Base-by-base conservation (phyloP, 805 yeast species). In the Pichia deserticola region DNA sequence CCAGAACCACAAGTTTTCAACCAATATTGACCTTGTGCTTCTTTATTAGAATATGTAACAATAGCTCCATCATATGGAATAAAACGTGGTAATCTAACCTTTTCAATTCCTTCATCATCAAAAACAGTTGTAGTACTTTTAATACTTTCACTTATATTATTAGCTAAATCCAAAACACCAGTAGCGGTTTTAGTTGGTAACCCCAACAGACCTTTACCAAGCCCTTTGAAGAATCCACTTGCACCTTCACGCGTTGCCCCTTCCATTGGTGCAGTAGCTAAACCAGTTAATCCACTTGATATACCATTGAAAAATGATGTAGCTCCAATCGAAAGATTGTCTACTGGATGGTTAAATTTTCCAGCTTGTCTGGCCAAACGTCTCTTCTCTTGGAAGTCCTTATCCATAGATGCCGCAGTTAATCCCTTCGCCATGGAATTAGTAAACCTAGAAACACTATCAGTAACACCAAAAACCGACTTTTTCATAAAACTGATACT, bases 161-260 rank as follows among this genome's bases (percentile, higher is more conserved):
- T 85, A 0, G 98, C 96, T 54, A 95, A 73, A 63, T 93, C 99
- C 56, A 93, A 83, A 28, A 93, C 64, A 11, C 99, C 99, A 57
- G 92, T 89, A 0, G 97, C 96, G 0, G 98, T 88, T 70, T 93
- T 93, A 0, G 99, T 90, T 0, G 99, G 99, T 33, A 95, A 69
- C 0, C 99, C 99, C 50, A 93, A 79, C n/a, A 95, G 61, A 11
- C 99, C 99, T 60, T 84, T 86, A 5, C 99, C 99, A 4, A 93
- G 62, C 1, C 99, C 99, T 62, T 83, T 88, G 69, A 93, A 80
- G 64, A 93, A 92, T 0, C 99, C 99, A 4, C 82, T 71, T 0
- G 98, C 81, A 5, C 99, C 99, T 37, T 84, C 95, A 48, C 78
- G 74, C n/a, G 77, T 74, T 0, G 96, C 96, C 7, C 98, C 99